Percentiles rank a stretch among this genome's conserved stretches.
Conservation (phyloP, 371 early-diverging fungal genomes). For the Saksenaea oblongispora region DNA sequence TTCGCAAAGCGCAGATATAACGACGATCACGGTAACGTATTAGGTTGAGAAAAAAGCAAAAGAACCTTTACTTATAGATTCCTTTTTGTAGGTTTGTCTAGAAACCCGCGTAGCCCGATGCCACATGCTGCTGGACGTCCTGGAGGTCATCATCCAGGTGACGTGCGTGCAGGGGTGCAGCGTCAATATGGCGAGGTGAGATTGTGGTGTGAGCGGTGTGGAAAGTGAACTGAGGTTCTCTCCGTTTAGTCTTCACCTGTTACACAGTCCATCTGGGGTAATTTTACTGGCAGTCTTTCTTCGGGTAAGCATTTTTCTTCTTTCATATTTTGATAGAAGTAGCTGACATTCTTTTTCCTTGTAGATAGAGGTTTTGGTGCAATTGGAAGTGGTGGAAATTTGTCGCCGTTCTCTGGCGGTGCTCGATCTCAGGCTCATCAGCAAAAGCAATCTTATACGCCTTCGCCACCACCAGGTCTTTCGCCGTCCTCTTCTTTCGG, state of each 20-base stretch:
- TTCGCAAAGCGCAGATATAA: conserved; percentile 33
- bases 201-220: neutral
- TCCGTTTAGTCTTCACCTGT: neutral
- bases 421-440: conserved; percentile 9
- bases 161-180: neutral
- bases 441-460: conserved; percentile 22
- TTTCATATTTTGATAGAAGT: neutral
- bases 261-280: conserved; percentile 44
- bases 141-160: neutral
- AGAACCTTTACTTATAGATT: neutral
- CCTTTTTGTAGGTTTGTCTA: neutral
- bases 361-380: conserved; percentile 21
- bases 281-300: conserved; percentile 35
- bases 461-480: conserved; percentile 25
- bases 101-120: neutral
- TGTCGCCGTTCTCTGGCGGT: conserved; percentile 11
- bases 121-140: neutral
- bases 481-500: conserved; percentile 30
- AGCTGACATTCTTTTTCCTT: conserved; percentile 4
- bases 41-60: neutral
- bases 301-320: conserved; percentile 16
- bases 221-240: neutral
- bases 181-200: neutral
- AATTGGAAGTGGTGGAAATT: conserved; percentile 9
- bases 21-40: neutral